Conservation (phyloP, 2,329 filamentous ascomycete species). For the Hymenotorrendiella dingleyae region DNA sequence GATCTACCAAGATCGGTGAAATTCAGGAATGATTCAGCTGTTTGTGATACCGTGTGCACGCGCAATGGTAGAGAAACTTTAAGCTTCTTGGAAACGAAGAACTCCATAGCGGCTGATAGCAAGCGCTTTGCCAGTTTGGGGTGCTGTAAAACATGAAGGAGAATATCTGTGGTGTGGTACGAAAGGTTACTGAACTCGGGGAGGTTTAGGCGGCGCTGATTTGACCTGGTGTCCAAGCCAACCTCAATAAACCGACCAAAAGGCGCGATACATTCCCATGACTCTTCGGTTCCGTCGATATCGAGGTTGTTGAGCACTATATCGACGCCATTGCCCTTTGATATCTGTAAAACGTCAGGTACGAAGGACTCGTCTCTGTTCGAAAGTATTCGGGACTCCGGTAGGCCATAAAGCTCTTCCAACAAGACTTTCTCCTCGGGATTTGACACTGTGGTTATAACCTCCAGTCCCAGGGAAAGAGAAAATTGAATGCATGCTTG, state of each 20-base stretch:
- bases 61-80: no score
- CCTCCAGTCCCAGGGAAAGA: constrained; percentile 16
- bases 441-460: constrained; percentile 30
- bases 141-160: no score
- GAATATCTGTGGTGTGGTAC: neutral
- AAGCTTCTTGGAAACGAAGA: no score
- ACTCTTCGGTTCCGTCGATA: constrained; percentile 32
- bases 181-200: neutral
- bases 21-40: no score
- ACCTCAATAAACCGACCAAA: constrained; percentile 36
- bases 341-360: constrained; percentile 24
- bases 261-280: constrained; percentile 31
- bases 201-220: neutral
- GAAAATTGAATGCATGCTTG: constrained; percentile 30
- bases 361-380: constrained; percentile 32
- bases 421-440: constrained; percentile 27
- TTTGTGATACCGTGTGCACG: no score
- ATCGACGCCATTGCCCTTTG: constrained; percentile 23
- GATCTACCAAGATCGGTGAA: no score
- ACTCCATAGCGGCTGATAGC: no score
- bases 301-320: constrained; percentile 24
- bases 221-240: constrained; percentile 27
- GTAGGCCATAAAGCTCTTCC: constrained; percentile 29
- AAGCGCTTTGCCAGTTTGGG: no score
- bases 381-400: constrained; percentile 34